A percentile compares a stretch with the other conserved stretches of the same genome.
Evolutionary conservation across 805 yeast species (phyloP).

Genomic region (Alloascoidea hylecoeti): DNA sequence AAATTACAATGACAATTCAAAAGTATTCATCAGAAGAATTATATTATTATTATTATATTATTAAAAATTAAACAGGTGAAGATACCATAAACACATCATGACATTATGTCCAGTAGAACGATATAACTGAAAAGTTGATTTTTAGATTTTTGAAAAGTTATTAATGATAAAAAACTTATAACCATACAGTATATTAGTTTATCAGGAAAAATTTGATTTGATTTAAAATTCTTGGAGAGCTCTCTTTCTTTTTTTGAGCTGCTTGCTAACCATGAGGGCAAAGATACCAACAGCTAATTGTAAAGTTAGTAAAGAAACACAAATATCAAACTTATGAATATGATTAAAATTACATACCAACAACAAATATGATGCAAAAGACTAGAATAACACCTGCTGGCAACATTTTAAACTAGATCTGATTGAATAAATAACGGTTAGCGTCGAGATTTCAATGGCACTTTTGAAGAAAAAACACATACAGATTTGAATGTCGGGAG

Average conservation of each 20-base stretch:
- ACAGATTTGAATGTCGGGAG: background rate
- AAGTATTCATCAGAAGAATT: too few species aligned
- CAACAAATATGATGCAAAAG: slow-evolving; percentile 25
- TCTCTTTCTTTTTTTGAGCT: slow-evolving; percentile 25
- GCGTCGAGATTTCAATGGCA: background rate
- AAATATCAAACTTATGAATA: background rate
- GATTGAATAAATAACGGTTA: slow-evolving; percentile 8
- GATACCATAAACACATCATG: too few species aligned
- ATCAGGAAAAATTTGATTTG: too few species aligned
- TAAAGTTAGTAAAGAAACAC: slow-evolving; percentile 12
- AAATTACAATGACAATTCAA: too few species aligned
- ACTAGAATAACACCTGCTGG: slow-evolving; percentile 69
- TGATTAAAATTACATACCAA: slow-evolving; percentile 15
- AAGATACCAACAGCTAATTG: slow-evolving; percentile 26
- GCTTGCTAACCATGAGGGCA: slow-evolving; percentile 24
- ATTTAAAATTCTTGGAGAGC: background rate
- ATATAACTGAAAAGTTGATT: too few species aligned
- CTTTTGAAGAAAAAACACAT: background rate
- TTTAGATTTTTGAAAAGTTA: too few species aligned
- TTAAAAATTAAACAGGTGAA: too few species aligned
- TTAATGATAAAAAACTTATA: too few species aligned
- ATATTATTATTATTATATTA: too few species aligned
- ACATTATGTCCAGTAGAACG: too few species aligned
- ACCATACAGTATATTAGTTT: too few species aligned
- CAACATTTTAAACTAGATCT: slow-evolving; percentile 27